A percentile compares a stretch with the other conserved stretches of the same genome.
Conservation (phyloP, 768 basidiomycete genomes). For the Lyophyllum atratum region DNA sequence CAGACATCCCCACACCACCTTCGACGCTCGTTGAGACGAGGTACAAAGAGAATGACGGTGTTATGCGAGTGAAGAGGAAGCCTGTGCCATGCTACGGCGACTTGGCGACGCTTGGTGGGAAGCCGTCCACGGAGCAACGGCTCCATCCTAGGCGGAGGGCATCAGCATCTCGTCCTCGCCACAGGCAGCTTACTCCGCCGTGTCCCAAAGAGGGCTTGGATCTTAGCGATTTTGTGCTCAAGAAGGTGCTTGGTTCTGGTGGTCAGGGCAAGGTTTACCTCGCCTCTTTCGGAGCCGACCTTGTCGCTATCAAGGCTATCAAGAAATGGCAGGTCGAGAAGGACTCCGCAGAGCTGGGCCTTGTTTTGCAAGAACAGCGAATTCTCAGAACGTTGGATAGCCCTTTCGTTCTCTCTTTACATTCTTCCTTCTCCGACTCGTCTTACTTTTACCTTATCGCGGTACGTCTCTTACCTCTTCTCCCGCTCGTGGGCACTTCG, state of each 20-base stretch:
- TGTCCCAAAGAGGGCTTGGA: not conserved
- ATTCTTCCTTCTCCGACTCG: conserved; percentile 17
- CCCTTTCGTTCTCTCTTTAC: conserved; percentile 15
- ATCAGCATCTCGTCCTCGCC: not conserved
- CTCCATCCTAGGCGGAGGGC: not conserved
- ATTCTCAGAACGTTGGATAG: conserved; percentile 6
- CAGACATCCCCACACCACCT: not conserved
- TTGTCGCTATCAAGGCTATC: conserved; percentile 15
- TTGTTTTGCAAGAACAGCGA: conserved; percentile 13
- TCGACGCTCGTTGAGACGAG: not conserved
- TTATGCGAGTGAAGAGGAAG: not conserved
- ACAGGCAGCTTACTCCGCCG: not conserved
- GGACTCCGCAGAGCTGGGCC: not conserved
- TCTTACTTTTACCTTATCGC: conserved; percentile 17
- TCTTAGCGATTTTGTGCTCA: conserved; percentile 10
- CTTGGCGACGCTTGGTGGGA: not conserved
- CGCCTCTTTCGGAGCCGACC: not conserved
- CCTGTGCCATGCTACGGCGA: not conserved
- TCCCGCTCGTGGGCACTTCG: not conserved
- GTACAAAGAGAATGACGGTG: not conserved
- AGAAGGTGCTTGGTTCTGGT: conserved; percentile 11
- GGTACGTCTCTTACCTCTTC: conserved; percentile 7
- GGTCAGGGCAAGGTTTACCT: conserved; percentile 17
- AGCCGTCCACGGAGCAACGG: not conserved
- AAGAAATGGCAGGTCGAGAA: conserved; percentile 1